A percentile compares a stretch with the other conserved stretches of the same genome.
phyloP scores from a whole-genome alignment of 2,329 filamentous ascomycete genomes.

The Fusarium nurragi region DNA sequence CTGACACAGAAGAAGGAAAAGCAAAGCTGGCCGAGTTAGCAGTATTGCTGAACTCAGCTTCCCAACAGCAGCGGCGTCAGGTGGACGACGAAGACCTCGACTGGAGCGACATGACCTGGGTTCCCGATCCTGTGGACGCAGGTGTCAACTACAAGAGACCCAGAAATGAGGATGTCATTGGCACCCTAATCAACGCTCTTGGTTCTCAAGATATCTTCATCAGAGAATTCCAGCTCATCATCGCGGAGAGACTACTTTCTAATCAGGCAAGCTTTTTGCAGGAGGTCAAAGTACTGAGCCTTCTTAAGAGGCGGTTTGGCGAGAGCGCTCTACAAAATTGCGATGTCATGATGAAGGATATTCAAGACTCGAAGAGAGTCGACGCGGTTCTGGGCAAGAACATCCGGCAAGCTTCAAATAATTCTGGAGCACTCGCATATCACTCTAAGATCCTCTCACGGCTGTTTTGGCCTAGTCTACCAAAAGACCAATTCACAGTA shows the following conservation, averaged over 20 bases:
- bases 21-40: constrained; percentile 73
- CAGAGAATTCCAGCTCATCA: constrained; percentile 88
- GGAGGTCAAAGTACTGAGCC: constrained; percentile 82
- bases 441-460: constrained; percentile 89
- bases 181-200: constrained; percentile 86
- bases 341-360: constrained; percentile 97
- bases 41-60: constrained; percentile 69
- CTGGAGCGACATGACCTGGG: constrained; percentile 93
- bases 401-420: constrained; percentile 31
- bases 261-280: constrained; percentile 77
- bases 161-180: constrained; percentile 89
- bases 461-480: constrained; percentile 90
- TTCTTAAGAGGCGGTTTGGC: constrained; percentile 89
- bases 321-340: constrained; percentile 88
- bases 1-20: constrained; percentile 56
- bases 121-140: constrained; percentile 91
- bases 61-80: constrained; percentile 62
- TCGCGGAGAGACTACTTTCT: constrained; percentile 82
- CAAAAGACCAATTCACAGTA: constrained; percentile 73
- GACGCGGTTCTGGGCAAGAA: constrained; percentile 71
- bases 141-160: constrained; percentile 91
- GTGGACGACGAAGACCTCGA: constrained; percentile 77
- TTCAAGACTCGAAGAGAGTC: constrained; percentile 81
- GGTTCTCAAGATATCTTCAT: constrained; percentile 93
- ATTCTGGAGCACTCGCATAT: constrained; percentile 54